A percentile compares a stretch with the other conserved stretches of the same genome.
Conservation (phyloP, 2,329 filamentous ascomycete genomes). For the Fusarium avenaceum region DNA sequence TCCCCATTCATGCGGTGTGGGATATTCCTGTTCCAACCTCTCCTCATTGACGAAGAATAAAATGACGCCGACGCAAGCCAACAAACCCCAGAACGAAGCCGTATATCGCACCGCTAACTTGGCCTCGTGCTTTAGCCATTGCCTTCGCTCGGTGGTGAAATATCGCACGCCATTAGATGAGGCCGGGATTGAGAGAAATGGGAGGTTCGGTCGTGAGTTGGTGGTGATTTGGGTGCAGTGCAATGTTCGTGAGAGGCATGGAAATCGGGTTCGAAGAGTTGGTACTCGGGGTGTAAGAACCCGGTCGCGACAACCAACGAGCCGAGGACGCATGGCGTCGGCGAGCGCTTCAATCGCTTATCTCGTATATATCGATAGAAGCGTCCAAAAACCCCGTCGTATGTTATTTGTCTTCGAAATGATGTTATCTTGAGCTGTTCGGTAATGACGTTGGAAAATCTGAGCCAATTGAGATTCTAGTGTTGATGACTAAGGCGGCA, state of each 20-base stretch:
- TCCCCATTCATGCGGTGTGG: conserved; percentile 86
- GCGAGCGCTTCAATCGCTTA: neutral
- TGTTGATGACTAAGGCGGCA: conserved; percentile 40
- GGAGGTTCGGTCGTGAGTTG: conserved; percentile 55
- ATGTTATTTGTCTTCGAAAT: conserved; percentile 7
- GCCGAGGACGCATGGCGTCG: conserved; percentile 57
- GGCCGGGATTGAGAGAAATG: conserved; percentile 64
- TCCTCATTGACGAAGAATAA: conserved; percentile 79
- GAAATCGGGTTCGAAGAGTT: conserved; percentile 33
- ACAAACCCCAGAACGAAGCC: conserved; percentile 73
- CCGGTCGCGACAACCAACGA: conserved; percentile 51
- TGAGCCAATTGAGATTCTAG: conserved; percentile 31
- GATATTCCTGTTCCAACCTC: conserved; percentile 78
- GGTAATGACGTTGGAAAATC: conserved; percentile 29
- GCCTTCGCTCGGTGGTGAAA: conserved; percentile 82
- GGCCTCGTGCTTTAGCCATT: conserved; percentile 78
- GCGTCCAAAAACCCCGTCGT: neutral
- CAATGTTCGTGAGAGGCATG: conserved; percentile 48
- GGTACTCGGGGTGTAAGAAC: conserved; percentile 32
- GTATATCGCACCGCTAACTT: conserved; percentile 78
- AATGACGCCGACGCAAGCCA: conserved; percentile 71
- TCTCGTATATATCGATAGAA: neutral
- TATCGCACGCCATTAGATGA: conserved; percentile 72
- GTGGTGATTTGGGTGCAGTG: conserved; percentile 50
- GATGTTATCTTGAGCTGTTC: conserved; percentile 13